These are phyloP conservation scores for Arctium minus DNA, from an alignment of 129 eudicot genomes.

Conservation along the genomic window DNA sequence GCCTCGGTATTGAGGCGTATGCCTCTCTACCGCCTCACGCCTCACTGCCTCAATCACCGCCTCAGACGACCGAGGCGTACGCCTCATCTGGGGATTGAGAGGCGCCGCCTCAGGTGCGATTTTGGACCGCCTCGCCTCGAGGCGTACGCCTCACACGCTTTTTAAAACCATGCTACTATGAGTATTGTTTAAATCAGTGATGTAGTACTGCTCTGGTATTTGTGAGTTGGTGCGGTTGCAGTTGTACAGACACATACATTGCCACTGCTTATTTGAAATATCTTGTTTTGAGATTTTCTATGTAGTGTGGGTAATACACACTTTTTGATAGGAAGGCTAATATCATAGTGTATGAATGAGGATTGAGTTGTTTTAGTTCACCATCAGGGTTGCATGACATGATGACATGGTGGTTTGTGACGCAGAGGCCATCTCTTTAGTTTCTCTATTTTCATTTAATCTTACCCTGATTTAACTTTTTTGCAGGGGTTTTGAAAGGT, in stretches of 20 bases:
- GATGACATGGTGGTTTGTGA: not conserved
- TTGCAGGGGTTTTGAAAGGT: not conserved
- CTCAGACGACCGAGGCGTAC: no score
- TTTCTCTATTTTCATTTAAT: no score
- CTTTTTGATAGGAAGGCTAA: not conserved
- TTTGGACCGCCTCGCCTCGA: no score
- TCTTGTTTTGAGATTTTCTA: not conserved
- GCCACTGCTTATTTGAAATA: not conserved
- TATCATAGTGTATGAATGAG: not conserved
- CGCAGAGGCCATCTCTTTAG: not conserved
- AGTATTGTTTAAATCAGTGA: not conserved
- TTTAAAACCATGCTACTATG: no score
- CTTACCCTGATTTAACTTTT: not conserved
- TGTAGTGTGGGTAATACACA: not conserved
- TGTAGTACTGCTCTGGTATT: not conserved
- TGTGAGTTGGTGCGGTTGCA: not conserved
- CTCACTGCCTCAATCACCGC: no score
- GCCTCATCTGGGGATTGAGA: no score
- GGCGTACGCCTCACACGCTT: no score
- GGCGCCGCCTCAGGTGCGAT: no score
- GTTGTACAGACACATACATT: no score
- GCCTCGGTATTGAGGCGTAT: no score
- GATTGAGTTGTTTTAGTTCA: not conserved
- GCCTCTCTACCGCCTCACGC: no score
- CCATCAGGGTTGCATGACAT: not conserved